These are phyloP conservation scores for Pseudogymnoascus sp. DNA, from an alignment of 2,329 filamentous ascomycete genomes.

Conservation along the genomic window DNA sequence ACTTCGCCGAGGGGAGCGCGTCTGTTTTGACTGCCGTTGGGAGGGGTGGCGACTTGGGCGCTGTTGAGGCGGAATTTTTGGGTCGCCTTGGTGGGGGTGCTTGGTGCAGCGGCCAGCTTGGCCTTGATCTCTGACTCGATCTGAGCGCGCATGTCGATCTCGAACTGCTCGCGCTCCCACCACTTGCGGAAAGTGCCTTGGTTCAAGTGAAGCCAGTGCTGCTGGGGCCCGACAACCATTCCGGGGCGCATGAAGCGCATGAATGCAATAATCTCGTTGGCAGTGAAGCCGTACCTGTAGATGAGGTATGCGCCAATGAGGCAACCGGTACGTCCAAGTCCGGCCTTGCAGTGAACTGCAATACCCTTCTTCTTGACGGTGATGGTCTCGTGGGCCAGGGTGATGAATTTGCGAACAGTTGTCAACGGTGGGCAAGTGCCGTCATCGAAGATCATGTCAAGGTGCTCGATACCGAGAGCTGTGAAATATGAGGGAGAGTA, in stretches of 20 bases:
- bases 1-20: constrained; percentile 90
- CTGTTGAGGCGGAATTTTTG: constrained; percentile 53
- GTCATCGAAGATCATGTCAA: constrained; percentile 99
- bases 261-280: constrained; percentile 93
- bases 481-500: constrained; percentile 98
- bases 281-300: constrained; percentile 93
- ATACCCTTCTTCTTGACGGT: constrained; percentile 84
- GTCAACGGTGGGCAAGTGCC: constrained; percentile 86
- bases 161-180: constrained; percentile 66
- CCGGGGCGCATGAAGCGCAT: constrained; percentile 99
- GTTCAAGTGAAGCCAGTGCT: constrained; percentile 98
- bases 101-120: constrained; percentile 34
- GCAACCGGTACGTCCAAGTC: constrained; percentile 88
- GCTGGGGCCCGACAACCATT: constrained; percentile 97
- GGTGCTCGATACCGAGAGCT: constrained; percentile 83
- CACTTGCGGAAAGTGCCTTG: constrained; percentile 96
- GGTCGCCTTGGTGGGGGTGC: constrained; percentile 53
- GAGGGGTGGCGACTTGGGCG: constrained; percentile 71
- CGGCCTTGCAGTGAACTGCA: constrained; percentile 97
- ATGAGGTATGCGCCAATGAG: constrained; percentile 96
- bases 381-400: constrained; percentile 89
- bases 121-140: constrained; percentile 52
- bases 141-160: constrained; percentile 61
- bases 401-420: constrained; percentile 91
- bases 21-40: constrained; percentile 65